Evolutionary conservation across 1,284 basidiomycete genomes (phyloP).

Genomic region (Ganoderma boninense): DNA sequence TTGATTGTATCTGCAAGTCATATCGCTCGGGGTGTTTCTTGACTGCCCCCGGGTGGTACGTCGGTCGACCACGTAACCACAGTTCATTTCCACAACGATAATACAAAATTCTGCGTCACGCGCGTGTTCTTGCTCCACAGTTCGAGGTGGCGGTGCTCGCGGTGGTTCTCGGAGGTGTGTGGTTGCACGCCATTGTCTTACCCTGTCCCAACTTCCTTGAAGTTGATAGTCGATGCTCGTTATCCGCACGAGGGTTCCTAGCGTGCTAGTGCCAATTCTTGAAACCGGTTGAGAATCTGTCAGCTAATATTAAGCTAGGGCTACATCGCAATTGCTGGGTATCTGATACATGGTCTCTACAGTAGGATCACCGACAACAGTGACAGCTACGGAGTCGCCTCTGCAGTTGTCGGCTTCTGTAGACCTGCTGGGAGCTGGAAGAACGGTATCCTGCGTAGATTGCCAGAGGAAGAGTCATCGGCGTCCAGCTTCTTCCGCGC

Average conservation of each 20-base stretch:
- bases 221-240: too few relatives aligned
- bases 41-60: background rate
- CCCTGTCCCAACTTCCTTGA: background rate
- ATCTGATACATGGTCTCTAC: background rate
- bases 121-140: background rate
- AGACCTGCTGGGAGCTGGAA: constrained; percentile 48
- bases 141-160: background rate
- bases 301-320: background rate
- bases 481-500: constrained; percentile 69
- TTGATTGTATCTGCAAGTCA: background rate
- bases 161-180: too few relatives aligned
- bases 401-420: constrained; percentile 5
- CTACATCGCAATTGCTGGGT: background rate
- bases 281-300: background rate
- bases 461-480: constrained; percentile 63
- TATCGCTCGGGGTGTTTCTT: background rate
- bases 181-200: background rate
- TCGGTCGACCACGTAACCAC: background rate
- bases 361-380: background rate
- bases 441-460: constrained; percentile 73
- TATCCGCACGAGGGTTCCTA: too few relatives aligned
- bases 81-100: background rate
- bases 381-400: background rate
- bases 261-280: too few relatives aligned
- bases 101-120: background rate